A percentile compares a stretch with the other conserved stretches of the same genome.
phyloP scores from a whole-genome alignment of 208 protist species.

The Strigomonas oncopelti region DNA sequence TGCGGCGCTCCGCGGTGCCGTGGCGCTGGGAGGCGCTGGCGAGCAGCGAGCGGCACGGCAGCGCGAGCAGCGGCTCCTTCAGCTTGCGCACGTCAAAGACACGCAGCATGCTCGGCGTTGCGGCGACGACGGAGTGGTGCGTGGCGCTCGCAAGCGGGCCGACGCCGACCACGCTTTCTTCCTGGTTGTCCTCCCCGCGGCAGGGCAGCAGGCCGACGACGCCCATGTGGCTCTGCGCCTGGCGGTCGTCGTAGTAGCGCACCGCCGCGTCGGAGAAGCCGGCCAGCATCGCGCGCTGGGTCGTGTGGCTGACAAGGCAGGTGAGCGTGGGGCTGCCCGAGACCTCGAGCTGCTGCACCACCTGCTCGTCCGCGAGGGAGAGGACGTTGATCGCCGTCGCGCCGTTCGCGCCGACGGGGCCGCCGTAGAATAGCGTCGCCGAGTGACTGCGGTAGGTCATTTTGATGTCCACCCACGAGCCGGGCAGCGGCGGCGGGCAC shows the following conservation, averaged over 20 bases:
- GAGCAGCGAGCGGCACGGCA: constrained; percentile 29
- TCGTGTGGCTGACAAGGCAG: constrained; percentile 61
- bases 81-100: constrained; percentile 78
- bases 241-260: constrained; percentile 86
- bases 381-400: constrained; percentile 72
- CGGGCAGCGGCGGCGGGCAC: constrained; percentile 49
- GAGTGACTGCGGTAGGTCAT: constrained; percentile 63
- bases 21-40: background rate
- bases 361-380: constrained; percentile 79
- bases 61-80: constrained; percentile 37
- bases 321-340: constrained; percentile 69
- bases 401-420: constrained; percentile 61
- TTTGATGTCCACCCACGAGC: constrained; percentile 66
- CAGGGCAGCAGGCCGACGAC: constrained; percentile 56
- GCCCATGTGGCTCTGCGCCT: constrained; percentile 68
- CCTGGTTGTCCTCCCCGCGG: background rate
- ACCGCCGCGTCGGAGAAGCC: constrained; percentile 79
- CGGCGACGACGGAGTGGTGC: constrained; percentile 49
- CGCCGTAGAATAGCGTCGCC: constrained; percentile 80
- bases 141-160: constrained; percentile 14
- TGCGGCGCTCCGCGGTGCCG: constrained; percentile 20
- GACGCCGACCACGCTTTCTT: constrained; percentile 14
- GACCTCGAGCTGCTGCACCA: constrained; percentile 68
- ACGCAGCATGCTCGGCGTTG: constrained; percentile 42
- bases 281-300: constrained; percentile 64